Evolutionary conservation across 352 stramenopile species (phyloP), one percentile per base, ranked within the genome.

Genomic region (Pythium aphanidermatum): DNA sequence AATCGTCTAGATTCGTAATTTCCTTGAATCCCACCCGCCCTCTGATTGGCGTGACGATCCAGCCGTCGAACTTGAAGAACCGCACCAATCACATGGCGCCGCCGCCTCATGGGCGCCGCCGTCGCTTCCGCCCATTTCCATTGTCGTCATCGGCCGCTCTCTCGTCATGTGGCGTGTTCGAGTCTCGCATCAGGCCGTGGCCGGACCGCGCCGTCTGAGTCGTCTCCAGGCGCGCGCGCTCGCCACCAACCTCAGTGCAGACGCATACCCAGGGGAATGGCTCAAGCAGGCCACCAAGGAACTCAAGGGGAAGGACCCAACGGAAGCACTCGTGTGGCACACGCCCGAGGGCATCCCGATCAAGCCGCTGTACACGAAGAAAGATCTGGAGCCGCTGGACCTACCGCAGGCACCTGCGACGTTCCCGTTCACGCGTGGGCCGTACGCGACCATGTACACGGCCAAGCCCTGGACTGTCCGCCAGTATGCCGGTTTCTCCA

Each of bases 401-500:
- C 20, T 68, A 2, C 28, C 60, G 26, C 73, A 94, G 64, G 74
- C 89, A 51, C 86, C 85, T 23, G 90, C 87, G 8, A 61, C 95
- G 6, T 97, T 85, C 54, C 95, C 95, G 13, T 98, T 86, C 65
- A 96, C 83, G 28, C 70, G 95, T 41, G 96, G 96, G 20, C 93
- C 95, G 14, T 98, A 98, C 56, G 94, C 95, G 29, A 97, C 92
- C 42, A 99, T 99, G 96, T 98, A 98, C 74, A 97, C 93, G 11
- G 77, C 86, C 51, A 84, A 93, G 48, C 91, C 88, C 11, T 98
- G 93, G 93, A 98, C 93, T 1, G 78, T 98, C 35, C 83, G 92
- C 16, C 89, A 97, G 68, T 99, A 99, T 62, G 96, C 95, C 13
- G 96, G 96, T 31, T 99, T 98, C 64, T 96, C 75, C 45, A 98